Evolutionary conservation across 148 eudicot genomes (phyloP), one percentile per base, ranked within the genome.

Genomic region (Polygonum aviculare): DNA sequence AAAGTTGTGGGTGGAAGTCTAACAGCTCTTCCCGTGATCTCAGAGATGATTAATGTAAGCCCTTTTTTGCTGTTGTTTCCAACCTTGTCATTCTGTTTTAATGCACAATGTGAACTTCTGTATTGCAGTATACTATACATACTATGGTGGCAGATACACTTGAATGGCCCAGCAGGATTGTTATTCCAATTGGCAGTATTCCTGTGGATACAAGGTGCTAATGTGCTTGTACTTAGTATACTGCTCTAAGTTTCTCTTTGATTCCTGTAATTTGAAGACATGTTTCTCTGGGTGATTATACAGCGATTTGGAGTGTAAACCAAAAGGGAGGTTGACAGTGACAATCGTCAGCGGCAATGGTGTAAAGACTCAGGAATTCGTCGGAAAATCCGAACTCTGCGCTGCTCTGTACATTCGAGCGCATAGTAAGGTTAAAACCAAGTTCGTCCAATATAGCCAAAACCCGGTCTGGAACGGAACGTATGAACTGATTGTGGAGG

Each of bases 271-370:
- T 21, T 1, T 59, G 11, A 8, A 21, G 0, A 21, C 21, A 21
- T 71, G 50, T 54, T 59, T 69, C 48, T 63, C 47, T 65, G 76
- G 14, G 38, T 52, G 47, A 35, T 26, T 26, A 59, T 88, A 82
- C 93, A 95, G 98, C 80, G 98, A 95, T 0, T 86, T 95, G 87
- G 98, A 95, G 93, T 97, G 92, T 78, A 95, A 89, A 88, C 98
- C 98, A 39, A 94, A 90, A 76, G 98, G 98, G 45, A 86, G 80
- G 79, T 82, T 95, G 79, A 87, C 88, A 11, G 83, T 95, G 65
- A 92, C 97, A 78, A 84, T 92, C 36, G 87, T 92, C 81, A 87
- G 73, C 85, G 98, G 97, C 80, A 92, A 79, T 80, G 87, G 84
- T 76, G 80, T 95, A 85, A 95, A 95, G 86, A 95, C 92, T 86